Percentiles rank a stretch among this genome's conserved stretches.
Conservation (phyloP, 305 asterid genomes). For the Fraxinus sp. region DNA sequence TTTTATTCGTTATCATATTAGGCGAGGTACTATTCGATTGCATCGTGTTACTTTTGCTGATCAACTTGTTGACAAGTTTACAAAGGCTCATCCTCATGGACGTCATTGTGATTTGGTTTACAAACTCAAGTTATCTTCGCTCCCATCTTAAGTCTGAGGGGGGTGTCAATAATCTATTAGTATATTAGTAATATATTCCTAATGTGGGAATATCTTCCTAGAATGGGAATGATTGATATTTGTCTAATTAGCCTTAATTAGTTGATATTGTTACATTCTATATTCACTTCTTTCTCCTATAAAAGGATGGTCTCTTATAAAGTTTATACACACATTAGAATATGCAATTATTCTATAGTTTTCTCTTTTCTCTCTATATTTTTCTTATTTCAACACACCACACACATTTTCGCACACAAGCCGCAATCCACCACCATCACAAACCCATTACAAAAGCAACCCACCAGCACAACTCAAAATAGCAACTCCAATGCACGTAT, state of each 20-base stretch:
- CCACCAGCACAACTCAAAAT: too few relatives aligned
- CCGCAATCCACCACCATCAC: too few relatives aligned
- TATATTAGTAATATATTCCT: not conserved
- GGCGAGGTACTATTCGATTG: not conserved
- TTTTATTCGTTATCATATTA: not conserved
- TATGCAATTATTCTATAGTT: too few relatives aligned
- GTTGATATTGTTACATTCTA: too few relatives aligned
- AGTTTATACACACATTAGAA: not conserved
- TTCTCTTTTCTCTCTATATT: not conserved
- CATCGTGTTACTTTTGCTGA: not conserved
- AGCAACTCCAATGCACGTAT: too few relatives aligned
- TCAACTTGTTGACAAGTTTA: not conserved
- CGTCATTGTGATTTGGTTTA: not conserved
- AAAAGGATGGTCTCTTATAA: too few relatives aligned
- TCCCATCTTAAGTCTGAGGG: not conserved
- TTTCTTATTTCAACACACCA: not conserved
- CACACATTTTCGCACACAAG: too few relatives aligned
- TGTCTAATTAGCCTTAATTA: not conserved
- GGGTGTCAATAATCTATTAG: not conserved
- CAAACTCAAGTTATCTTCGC: not conserved
- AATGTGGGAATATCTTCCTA: not conserved
- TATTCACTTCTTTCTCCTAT: not conserved
- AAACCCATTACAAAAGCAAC: too few relatives aligned
- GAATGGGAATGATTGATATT: not conserved
- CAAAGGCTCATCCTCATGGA: not conserved